Percentiles rank a stretch among this genome's conserved stretches.
Conservation (phyloP, 2,329 filamentous ascomycete genomes). For the Arthroderma sp. region DNA sequence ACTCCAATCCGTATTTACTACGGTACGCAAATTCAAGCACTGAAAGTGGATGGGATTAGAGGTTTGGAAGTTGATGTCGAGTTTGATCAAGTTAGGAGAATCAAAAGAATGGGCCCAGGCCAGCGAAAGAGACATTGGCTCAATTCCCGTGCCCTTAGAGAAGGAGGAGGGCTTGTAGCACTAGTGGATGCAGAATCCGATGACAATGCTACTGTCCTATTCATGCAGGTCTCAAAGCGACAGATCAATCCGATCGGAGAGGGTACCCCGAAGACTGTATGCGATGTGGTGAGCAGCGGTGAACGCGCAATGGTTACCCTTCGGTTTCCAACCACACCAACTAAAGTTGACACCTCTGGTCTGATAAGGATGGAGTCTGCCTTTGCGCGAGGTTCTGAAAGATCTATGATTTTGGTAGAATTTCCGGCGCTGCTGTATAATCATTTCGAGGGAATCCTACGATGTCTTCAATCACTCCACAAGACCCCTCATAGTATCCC, state of each 20-base stretch:
- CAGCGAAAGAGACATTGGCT: background rate
- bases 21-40: constrained; percentile 1
- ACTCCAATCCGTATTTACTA: background rate
- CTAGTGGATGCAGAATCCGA: background rate
- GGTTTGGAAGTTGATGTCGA: constrained; percentile 35
- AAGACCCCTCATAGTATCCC: too few relatives aligned
- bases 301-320: too few relatives aligned
- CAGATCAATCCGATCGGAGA: background rate
- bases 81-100: constrained; percentile 32
- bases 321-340: too few relatives aligned
- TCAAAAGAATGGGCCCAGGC: constrained; percentile 5
- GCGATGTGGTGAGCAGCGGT: too few relatives aligned
- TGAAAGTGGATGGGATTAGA: constrained; percentile 24
- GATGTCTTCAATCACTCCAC: too few relatives aligned
- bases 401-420: too few relatives aligned
- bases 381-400: too few relatives aligned
- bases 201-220: background rate
- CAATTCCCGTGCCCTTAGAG: background rate
- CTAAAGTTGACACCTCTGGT: too few relatives aligned
- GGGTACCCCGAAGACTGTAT: too few relatives aligned
- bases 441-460: too few relatives aligned
- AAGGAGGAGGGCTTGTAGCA: background rate
- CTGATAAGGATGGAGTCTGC: too few relatives aligned
- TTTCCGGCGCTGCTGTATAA: too few relatives aligned
- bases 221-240: background rate